Conservation (phyloP, 2,329 filamentous ascomycete species). For the Verticillium alfalfae region DNA sequence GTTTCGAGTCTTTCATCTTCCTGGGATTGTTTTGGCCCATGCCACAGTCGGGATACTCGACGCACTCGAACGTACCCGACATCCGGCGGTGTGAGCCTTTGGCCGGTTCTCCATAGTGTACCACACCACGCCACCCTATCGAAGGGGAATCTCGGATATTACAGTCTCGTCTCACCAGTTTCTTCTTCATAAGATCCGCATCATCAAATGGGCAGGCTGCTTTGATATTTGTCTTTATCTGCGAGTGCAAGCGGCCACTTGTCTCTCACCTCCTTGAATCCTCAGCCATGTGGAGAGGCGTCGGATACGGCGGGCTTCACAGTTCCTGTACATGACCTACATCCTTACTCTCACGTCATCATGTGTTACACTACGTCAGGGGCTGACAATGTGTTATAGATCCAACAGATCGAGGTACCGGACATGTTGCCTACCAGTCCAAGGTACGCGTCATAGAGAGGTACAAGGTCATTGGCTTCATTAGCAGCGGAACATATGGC, state of each 20-base stretch:
- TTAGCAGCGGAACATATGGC: slow-evolving; percentile 95
- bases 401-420: slow-evolving; percentile 42
- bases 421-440: slow-evolving; percentile 52
- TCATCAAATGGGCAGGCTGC: neutral
- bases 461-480: slow-evolving; percentile 97
- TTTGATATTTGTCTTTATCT: neutral
- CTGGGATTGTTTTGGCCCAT: neutral
- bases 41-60: neutral
- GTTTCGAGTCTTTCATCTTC: neutral
- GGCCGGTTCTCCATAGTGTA: neutral
- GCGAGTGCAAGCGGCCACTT: neutral
- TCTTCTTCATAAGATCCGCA: neutral
- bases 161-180: neutral
- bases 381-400: slow-evolving; percentile 40
- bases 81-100: neutral
- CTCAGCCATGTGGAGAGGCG: slow-evolving; percentile 11
- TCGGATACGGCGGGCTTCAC: slow-evolving; percentile 12
- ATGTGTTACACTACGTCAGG: slow-evolving; percentile 11
- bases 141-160: neutral
- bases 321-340: slow-evolving; percentile 10
- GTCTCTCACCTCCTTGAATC: neutral
- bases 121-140: neutral
- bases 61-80: neutral
- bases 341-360: neutral
- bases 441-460: slow-evolving; percentile 88